Base-by-base conservation (phyloP, 805 yeast species). In the Metschnikowia arizonensis region DNA sequence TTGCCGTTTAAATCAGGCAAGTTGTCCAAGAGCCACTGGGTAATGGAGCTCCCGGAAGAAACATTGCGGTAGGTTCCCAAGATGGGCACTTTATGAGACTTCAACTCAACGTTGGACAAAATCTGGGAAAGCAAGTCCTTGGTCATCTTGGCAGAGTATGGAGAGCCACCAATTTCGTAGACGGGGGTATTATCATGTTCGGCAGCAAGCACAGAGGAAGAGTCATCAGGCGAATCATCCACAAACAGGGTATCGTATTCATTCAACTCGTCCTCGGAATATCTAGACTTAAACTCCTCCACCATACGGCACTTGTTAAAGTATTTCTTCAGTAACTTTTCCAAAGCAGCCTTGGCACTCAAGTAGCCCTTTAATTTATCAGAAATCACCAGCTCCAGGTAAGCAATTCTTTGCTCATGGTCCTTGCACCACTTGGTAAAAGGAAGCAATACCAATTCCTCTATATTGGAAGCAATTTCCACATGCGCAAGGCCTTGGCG, bases 301-400 rank as follows among this genome's bases (percentile, higher is more conserved):
- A 85, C 69, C 48, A 79, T 66, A 42, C 95, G 69, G 62, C 93
- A 86, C 59, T 83, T 84, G 63, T 82, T 85, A 72, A 84, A 86
- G 61, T 88, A 88, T 46, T 75, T 76, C 62, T 78, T 81, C 60
- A 81, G 88, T 50, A 77, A 70, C 52, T 74, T 72, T 36, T 79
- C 85, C 42, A 82, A 79, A 29, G 64, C 62, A 11, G 62, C 59
- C 50, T 71, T 65, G 32, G 68, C 73, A 42, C 65, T 70, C 38
- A 78, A 77, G 60, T 78, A 85, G 39, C 64, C 69, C 53, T 74
- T 76, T 36, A 78, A 71, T 51, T 78, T 80, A 17, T 66, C 71
- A 40, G 66, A 63, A 33, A 87, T 64, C 4, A 73, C 69, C 46
- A 73, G 69, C 44, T 81, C 83, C 14, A 86, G 79, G 55, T 76